These are phyloP conservation scores for Plasmodium gonderi DNA, from an alignment of 169 alveolate species.

Conservation along the genomic window DNA sequence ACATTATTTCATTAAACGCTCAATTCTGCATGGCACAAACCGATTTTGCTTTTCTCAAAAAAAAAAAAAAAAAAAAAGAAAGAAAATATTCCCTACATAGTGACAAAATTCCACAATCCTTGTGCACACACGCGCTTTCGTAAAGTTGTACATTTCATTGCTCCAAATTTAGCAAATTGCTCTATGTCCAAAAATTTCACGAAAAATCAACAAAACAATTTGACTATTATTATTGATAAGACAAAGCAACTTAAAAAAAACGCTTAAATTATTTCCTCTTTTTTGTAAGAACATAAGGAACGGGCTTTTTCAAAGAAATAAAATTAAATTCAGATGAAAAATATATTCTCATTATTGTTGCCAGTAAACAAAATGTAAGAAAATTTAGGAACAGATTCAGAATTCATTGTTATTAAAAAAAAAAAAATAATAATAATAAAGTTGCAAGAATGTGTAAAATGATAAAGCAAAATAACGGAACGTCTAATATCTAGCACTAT, in stretches of 20 bases:
- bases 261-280: background rate
- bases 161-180: background rate
- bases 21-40: background rate
- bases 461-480: background rate
- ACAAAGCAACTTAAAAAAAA: background rate
- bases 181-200: background rate
- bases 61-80: background rate
- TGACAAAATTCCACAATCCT: background rate
- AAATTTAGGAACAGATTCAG: background rate
- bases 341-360: background rate
- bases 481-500: background rate
- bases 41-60: background rate
- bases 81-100: background rate
- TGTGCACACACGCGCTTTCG: background rate
- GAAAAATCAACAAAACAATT: background rate
- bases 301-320: background rate
- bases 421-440: background rate
- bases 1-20: background rate
- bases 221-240: background rate
- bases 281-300: constrained; percentile 4
- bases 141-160: background rate
- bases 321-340: constrained; percentile 15
- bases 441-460: background rate
- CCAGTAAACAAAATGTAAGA: background rate
- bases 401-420: background rate